phyloP scores from a whole-genome alignment of 768 basidiomycete genomes.

The Russula sp. region DNA sequence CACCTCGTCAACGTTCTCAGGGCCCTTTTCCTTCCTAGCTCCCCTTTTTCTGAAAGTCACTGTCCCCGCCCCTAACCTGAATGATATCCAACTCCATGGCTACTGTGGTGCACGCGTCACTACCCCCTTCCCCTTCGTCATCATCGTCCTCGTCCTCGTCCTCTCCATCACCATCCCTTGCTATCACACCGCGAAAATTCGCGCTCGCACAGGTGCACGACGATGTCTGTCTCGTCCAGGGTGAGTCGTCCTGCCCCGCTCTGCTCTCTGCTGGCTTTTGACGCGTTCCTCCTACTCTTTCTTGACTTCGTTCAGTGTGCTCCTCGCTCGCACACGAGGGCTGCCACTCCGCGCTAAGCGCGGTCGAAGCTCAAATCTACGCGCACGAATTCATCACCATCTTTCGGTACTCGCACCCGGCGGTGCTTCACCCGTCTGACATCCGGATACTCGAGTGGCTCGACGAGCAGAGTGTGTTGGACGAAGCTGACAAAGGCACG shows the following conservation, averaged over 20 bases:
- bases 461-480: conserved; percentile 28
- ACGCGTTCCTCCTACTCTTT: background rate
- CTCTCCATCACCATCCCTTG: background rate
- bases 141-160: background rate
- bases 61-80: background rate
- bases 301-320: conserved; percentile 5
- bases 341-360: conserved; percentile 29
- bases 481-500: conserved; percentile 34
- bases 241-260: conserved; percentile 7
- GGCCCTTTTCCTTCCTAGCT: background rate
- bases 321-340: conserved; percentile 18
- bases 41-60: background rate
- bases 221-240: conserved; percentile 26
- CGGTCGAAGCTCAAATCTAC: conserved; percentile 32
- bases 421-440: conserved; percentile 33
- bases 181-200: conserved; percentile 11
- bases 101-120: conserved; percentile 8
- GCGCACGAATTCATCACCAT: conserved; percentile 37
- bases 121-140: conserved; percentile 1
- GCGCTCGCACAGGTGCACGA: conserved; percentile 25
- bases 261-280: background rate
- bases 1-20: background rate
- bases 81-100: background rate
- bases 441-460: conserved; percentile 33
- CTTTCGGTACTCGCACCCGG: conserved; percentile 35